A percentile compares a stretch with the other conserved stretches of the same genome.
Evolutionary conservation across 2,329 filamentous ascomycete genomes (phyloP).

Genomic region (Hypoxylon sp.): DNA sequence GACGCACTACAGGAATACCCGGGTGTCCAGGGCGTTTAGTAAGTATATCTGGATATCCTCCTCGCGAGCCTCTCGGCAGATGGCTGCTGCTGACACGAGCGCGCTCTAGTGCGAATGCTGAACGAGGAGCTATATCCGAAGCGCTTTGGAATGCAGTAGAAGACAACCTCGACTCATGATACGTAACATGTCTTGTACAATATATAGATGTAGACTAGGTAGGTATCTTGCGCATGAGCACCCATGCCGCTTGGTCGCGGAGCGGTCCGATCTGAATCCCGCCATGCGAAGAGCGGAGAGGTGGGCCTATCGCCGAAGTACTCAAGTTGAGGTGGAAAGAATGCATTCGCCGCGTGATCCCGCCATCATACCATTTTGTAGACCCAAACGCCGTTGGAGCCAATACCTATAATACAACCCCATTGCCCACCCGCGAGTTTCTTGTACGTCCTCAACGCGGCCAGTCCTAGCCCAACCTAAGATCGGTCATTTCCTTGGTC

Average conservation of each 20-base stretch:
- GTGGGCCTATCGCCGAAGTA: not conserved
- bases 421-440: not conserved
- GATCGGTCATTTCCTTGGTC: conserved; percentile 30
- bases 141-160: conserved; percentile 67
- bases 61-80: not conserved
- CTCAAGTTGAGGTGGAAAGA: conserved; percentile 1
- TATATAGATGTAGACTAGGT: conserved; percentile 31
- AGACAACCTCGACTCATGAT: conserved; percentile 62
- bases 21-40: conserved; percentile 82
- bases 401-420: conserved; percentile 4
- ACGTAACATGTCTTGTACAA: conserved; percentile 51
- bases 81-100: not conserved
- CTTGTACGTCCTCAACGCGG: not conserved
- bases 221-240: conserved; percentile 29
- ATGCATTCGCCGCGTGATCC: not conserved
- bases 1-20: conserved; percentile 73
- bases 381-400: conserved; percentile 20
- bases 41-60: conserved; percentile 14
- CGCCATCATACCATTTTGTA: conserved; percentile 2
- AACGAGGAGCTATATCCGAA: conserved; percentile 63
- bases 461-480: conserved; percentile 31
- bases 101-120: conserved; percentile 67
- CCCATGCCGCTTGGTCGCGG: conserved; percentile 2
- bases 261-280: conserved; percentile 6
- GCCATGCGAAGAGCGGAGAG: conserved; percentile 23